A percentile compares a stretch with the other conserved stretches of the same genome.
Evolutionary conservation across 1,284 basidiomycete genomes (phyloP).

Genomic region (Puccinia polysora): DNA sequence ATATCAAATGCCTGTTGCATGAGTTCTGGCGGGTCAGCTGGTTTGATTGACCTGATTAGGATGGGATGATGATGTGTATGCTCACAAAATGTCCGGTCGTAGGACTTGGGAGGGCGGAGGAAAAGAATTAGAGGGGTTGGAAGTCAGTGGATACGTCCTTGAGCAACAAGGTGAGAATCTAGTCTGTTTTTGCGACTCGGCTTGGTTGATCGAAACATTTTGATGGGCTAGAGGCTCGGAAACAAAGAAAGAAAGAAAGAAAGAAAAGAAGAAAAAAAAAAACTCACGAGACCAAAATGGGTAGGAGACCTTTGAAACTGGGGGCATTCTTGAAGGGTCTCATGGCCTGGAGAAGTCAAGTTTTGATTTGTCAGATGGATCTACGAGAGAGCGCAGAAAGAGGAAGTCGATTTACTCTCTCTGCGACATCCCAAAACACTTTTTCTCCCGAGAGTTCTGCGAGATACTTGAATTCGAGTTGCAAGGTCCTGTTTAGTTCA

Average conservation of each 20-base stretch:
- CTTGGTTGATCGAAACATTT: too few species aligned
- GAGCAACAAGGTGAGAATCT: too few species aligned
- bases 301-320: slow-evolving; percentile 67
- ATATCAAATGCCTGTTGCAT: slow-evolving; percentile 61
- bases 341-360: slow-evolving; percentile 62
- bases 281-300: slow-evolving; percentile 74
- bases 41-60: background rate
- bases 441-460: slow-evolving; percentile 70
- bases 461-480: slow-evolving; percentile 88
- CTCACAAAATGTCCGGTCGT: slow-evolving; percentile 65
- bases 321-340: slow-evolving; percentile 63
- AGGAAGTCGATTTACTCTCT: slow-evolving; percentile 59
- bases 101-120: background rate
- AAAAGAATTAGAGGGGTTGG: too few species aligned
- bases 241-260: slow-evolving; percentile 44
- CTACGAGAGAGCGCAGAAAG: background rate
- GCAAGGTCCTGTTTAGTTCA: slow-evolving; percentile 59
- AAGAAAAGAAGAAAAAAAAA: slow-evolving; percentile 54
- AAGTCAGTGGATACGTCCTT: too few species aligned
- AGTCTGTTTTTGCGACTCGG: too few species aligned
- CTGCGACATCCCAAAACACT: slow-evolving; percentile 74
- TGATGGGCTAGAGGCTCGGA: too few species aligned
- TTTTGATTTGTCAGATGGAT: background rate
- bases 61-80: too few species aligned
- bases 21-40: background rate